Conservation (phyloP, 805 yeast species). For the Clavispora phyllophila region DNA sequence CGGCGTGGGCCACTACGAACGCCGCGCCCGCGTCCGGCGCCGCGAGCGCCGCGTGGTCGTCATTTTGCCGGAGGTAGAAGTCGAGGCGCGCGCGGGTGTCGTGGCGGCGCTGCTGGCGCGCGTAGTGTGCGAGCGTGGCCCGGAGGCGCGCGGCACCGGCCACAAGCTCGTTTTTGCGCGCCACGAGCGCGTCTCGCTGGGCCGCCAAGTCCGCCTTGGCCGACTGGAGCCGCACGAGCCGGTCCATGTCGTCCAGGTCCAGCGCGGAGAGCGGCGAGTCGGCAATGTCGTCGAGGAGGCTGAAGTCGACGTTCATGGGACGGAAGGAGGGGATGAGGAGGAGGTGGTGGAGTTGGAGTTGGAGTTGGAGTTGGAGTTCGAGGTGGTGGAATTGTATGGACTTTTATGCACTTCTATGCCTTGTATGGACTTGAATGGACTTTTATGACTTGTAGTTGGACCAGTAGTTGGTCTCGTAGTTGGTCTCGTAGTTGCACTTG, state of each 20-base stretch:
- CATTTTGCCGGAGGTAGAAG: constrained; percentile 14
- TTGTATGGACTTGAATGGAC: no score
- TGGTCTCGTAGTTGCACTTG: no score
- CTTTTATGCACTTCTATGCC: no score
- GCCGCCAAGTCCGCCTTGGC: constrained; percentile 8
- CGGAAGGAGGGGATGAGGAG: not conserved
- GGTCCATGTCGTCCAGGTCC: constrained; percentile 8
- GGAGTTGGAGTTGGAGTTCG: no score
- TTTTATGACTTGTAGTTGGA: no score
- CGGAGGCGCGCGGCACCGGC: constrained; percentile 8
- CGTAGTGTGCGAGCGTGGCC: constrained; percentile 6
- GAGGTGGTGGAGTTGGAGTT: no score
- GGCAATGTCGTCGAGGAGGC: constrained; percentile 1
- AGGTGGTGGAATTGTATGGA: no score
- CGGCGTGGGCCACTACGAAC: no score
- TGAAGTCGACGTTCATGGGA: constrained; percentile 4
- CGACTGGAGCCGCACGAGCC: constrained; percentile 10
- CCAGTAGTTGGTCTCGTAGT: no score
- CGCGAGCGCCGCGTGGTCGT: constrained; percentile 7
- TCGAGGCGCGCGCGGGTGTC: constrained; percentile 13
- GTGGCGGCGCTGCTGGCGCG: constrained; percentile 10
- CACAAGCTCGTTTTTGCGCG: constrained; percentile 4
- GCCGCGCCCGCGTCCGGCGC: constrained; percentile 11
- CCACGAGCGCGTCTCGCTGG: constrained; percentile 8
- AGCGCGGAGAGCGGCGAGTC: constrained; percentile 2